A percentile compares a stretch with the other conserved stretches of the same genome.
These are phyloP conservation scores for Suillus variegatus DNA, from an alignment of 768 basidiomycete species.

Conservation along the genomic window DNA sequence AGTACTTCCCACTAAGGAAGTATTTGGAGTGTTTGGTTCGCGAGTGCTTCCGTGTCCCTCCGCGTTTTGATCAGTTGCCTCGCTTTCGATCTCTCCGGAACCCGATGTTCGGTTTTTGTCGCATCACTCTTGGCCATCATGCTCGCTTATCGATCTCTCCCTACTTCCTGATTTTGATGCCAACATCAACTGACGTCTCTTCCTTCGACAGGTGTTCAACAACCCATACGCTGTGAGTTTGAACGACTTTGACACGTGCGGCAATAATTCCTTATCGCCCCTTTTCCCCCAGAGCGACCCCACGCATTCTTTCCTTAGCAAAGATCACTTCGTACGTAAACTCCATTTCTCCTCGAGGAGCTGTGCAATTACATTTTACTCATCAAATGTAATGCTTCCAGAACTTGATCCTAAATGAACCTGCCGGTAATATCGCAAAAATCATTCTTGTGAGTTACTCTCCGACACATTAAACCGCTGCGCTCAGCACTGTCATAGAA, in stretches of 20 bases:
- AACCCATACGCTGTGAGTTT: slow-evolving; percentile 69
- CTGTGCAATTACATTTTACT: slow-evolving; percentile 3
- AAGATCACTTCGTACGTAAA: slow-evolving; percentile 83
- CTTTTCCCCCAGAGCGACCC: slow-evolving; percentile 66
- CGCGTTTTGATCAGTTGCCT: background rate
- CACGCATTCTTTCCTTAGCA: slow-evolving; percentile 86
- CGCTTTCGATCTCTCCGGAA: background rate
- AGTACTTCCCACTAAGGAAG: slow-evolving; percentile 3
- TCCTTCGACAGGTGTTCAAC: slow-evolving; percentile 59
- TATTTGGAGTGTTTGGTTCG: background rate
- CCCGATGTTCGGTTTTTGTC: background rate
- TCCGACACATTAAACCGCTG: background rate
- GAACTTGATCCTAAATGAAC: slow-evolving; percentile 83
- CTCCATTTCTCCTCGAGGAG: slow-evolving; percentile 1
- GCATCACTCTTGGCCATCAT: background rate
- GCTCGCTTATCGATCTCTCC: background rate
- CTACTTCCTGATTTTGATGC: background rate
- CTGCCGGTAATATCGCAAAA: slow-evolving; percentile 74
- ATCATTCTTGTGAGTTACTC: slow-evolving; percentile 56
- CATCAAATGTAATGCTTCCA: slow-evolving; percentile 22
- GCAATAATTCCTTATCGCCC: slow-evolving; percentile 13
- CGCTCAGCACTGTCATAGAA: slow-evolving; percentile 35
- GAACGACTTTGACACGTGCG: slow-evolving; percentile 14
- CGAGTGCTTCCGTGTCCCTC: background rate
- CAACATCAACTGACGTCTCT: background rate